A percentile compares a stretch with the other conserved stretches of the same genome.
Conservation (phyloP, 2,329 filamentous ascomycete genomes). For the Calonectria ilicicola region DNA sequence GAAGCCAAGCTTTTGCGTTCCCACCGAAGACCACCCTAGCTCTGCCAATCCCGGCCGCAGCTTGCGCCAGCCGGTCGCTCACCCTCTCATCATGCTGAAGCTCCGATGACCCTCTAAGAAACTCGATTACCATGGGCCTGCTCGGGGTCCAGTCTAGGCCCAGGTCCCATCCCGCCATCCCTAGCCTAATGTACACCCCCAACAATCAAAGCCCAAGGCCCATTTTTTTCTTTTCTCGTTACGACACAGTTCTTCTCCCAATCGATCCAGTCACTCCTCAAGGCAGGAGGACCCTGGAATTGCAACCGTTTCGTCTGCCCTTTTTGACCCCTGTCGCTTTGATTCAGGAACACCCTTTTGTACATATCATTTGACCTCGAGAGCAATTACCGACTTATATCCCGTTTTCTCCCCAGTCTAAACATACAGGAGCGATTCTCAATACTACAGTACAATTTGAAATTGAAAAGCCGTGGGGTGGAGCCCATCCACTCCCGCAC, state of each 20-base stretch:
- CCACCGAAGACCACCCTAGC: constrained; percentile 1
- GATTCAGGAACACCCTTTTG: background rate
- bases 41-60: constrained; percentile 4
- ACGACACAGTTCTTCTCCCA: background rate
- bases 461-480: background rate
- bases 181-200: constrained; percentile 2
- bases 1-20: constrained; percentile 8
- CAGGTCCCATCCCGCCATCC: background rate
- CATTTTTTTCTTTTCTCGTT: background rate
- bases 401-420: background rate
- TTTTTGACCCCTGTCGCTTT: background rate
- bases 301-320: constrained; percentile 13
- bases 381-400: constrained; percentile 9
- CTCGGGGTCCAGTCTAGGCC: constrained; percentile 21
- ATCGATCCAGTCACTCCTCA: background rate
- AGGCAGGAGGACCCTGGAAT: background rate
- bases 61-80: constrained; percentile 13
- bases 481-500: background rate
- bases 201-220: background rate
- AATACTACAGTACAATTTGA: background rate
- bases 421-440: too few species aligned
- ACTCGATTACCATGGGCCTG: background rate
- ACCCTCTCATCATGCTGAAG: background rate
- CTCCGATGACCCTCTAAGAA: background rate
- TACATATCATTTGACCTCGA: background rate